Base-by-base conservation (phyloP, 495 filamentous ascomycete species). In the Bombardia bombarda region DNA sequence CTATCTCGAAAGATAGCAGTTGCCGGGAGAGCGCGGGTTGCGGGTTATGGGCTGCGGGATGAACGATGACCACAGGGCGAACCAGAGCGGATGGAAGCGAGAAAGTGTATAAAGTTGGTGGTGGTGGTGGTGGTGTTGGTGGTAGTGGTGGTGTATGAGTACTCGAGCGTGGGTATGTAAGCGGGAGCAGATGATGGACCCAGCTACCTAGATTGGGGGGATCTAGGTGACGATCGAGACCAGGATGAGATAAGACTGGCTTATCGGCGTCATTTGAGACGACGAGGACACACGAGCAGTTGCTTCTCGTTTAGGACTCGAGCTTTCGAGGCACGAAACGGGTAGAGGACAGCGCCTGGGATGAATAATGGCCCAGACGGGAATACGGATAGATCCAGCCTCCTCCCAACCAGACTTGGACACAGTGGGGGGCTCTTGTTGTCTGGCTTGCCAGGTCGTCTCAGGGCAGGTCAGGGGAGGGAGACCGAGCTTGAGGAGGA, bases 251-350 rank as follows among this genome's bases (percentile, higher is more conserved):
- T 73, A 69, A 70, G 67, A 54, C 53, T 62, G 60, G 63, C 57
- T 68, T 70, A 68, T 68, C 61, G 62, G 65, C 70, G 70, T 72
- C 70, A 72, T 73, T 68, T 60, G 59, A 38, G 42, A 49, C 41
- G 46, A 18, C 32, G 45, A 28, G 13, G 26, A 42, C 18, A 33
- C 28, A 18, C 23, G 38, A 9, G 35, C 14, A n/a, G n/a, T n/a
- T n/a, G n/a, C n/a, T n/a, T 21, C 35, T 12, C 19, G 35, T 6
- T 28, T 28, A 13, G 35, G 16, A 8, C 14, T 38, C 9, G 20
- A 30, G n/a, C 19, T 13, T 7, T 8, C 10, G n/a, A 7, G 40
- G 12, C 12, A 32, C 7, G 18, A 37, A 1, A 22, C 17, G 8
- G 13, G 19, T 18, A 6, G 13, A 23, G 8, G 22, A 19, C 20